These are phyloP conservation scores for Cyanidioschyzon merolae DNA, from an alignment of 23 red algal species.

Conservation along the genomic window DNA sequence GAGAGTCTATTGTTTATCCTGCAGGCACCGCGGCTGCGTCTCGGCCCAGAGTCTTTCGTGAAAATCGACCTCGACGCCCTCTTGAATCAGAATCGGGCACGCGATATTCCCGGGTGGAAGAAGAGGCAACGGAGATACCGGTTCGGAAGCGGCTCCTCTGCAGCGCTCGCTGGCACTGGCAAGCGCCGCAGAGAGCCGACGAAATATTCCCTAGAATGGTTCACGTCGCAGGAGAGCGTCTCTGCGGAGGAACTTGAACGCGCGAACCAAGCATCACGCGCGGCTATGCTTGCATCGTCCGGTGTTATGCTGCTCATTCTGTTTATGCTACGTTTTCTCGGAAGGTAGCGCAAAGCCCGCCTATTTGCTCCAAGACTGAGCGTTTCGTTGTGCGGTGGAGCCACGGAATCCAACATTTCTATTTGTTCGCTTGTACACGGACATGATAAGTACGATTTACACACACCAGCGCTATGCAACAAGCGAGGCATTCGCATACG, in stretches of 20 bases:
- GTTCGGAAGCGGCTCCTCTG: background rate
- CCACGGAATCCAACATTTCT: no score
- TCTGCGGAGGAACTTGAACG: constrained; percentile 25
- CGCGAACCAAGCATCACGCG: background rate
- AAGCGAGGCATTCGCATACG: no score
- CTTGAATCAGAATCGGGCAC: constrained; percentile 22
- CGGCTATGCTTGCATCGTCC: background rate
- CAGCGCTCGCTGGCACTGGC: constrained; percentile 25
- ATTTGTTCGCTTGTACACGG: no score
- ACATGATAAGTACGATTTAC: no score
- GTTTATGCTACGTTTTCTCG: background rate
- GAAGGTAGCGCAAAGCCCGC: background rate
- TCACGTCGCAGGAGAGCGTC: constrained; percentile 42
- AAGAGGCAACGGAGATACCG: constrained; percentile 13
- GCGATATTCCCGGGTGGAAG: background rate
- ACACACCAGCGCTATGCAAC: no score
- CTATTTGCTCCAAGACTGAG: background rate
- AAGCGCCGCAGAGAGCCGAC: constrained; percentile 37
- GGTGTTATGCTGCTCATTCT: background rate
- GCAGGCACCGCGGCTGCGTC: constrained; percentile 49
- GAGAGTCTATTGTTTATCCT: constrained; percentile 69
- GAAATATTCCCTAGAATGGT: constrained; percentile 82
- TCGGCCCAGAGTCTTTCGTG: constrained; percentile 51
- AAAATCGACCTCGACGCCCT: constrained; percentile 31
- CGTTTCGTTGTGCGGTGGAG: background rate